A percentile compares a stretch with the other conserved stretches of the same genome.
Evolutionary conservation across 306 rosid species (phyloP).

Genomic region (Quercus cerris): DNA sequence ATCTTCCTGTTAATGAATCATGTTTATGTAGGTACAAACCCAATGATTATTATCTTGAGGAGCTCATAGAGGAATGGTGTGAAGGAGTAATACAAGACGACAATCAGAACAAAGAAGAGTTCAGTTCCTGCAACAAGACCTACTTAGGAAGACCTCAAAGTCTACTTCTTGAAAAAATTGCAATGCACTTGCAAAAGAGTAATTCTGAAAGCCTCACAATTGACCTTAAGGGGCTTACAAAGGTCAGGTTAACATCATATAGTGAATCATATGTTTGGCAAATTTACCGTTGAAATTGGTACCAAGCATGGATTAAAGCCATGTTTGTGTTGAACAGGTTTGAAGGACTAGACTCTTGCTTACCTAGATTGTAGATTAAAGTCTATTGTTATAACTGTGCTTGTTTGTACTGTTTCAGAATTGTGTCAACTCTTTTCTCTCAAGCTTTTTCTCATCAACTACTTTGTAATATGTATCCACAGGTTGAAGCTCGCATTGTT

Average conservation of each 20-base stretch:
- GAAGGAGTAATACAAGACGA: slow-evolving; percentile 82
- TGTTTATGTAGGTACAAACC: slow-evolving; percentile 63
- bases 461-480: slow-evolving; percentile 23
- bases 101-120: slow-evolving; percentile 44
- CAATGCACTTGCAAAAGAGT: slow-evolving; percentile 71
- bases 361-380: not conserved
- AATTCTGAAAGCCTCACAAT: slow-evolving; percentile 65
- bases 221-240: slow-evolving; percentile 86
- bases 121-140: slow-evolving; percentile 35
- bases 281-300: not conserved
- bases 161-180: slow-evolving; percentile 83
- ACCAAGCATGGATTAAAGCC: slow-evolving; percentile 20
- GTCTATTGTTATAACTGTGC: not conserved
- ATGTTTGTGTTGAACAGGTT: not conserved
- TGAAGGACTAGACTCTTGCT: not conserved
- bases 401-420: not conserved
- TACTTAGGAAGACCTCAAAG: slow-evolving; percentile 56
- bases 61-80: slow-evolving; percentile 89
- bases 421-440: not conserved
- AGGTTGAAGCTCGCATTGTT: slow-evolving; percentile 96
- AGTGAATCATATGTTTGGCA: slow-evolving; percentile 5
- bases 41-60: slow-evolving; percentile 73
- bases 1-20: not conserved
- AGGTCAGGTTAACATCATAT: slow-evolving; percentile 37
- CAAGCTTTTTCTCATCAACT: slow-evolving; percentile 15